phyloP scores from a whole-genome alignment of 1,284 basidiomycete genomes.

The Cryptococcus sp. region DNA sequence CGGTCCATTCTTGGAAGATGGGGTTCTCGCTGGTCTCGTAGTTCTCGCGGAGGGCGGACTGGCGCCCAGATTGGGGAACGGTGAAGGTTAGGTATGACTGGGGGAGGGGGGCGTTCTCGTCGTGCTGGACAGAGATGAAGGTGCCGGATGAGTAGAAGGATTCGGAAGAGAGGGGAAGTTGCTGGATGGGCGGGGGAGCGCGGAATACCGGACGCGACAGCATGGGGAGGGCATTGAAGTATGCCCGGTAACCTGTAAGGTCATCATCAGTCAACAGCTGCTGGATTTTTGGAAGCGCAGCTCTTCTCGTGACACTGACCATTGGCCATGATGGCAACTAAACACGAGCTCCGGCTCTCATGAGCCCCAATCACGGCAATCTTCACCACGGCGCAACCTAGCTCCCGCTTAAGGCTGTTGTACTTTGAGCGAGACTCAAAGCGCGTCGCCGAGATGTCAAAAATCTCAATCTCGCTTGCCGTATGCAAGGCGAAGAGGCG shows the following conservation, averaged over 20 bases:
- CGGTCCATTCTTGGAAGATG: constrained; percentile 34
- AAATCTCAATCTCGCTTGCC: constrained; percentile 33
- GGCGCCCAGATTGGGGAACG: constrained; percentile 33
- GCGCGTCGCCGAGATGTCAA: constrained; percentile 31
- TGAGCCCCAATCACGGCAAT: constrained; percentile 45
- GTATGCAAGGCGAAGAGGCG: constrained; percentile 41
- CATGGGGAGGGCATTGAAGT: constrained; percentile 15
- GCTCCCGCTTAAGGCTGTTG: constrained; percentile 19
- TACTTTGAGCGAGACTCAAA: constrained; percentile 31
- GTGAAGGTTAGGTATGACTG: constrained; percentile 29
- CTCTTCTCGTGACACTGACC: constrained; percentile 29
- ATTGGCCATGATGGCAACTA: constrained; percentile 74
- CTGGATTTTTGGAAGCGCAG: background rate
- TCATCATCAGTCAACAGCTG: constrained; percentile 6
- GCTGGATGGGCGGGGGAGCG: constrained; percentile 29
- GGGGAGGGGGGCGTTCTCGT: constrained; percentile 17
- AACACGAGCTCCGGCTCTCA: constrained; percentile 58
- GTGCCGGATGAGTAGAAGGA: constrained; percentile 45
- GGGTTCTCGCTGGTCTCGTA: constrained; percentile 25
- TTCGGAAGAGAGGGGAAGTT: constrained; percentile 17
- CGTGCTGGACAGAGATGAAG: constrained; percentile 33
- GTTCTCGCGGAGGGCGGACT: constrained; percentile 39
- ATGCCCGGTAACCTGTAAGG: constrained; percentile 25
- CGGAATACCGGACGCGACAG: constrained; percentile 5
- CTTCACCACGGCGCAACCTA: constrained; percentile 34